These are phyloP conservation scores for Pichiaceae sp. DNA, from an alignment of 1,139 yeast species.

Conservation along the genomic window DNA sequence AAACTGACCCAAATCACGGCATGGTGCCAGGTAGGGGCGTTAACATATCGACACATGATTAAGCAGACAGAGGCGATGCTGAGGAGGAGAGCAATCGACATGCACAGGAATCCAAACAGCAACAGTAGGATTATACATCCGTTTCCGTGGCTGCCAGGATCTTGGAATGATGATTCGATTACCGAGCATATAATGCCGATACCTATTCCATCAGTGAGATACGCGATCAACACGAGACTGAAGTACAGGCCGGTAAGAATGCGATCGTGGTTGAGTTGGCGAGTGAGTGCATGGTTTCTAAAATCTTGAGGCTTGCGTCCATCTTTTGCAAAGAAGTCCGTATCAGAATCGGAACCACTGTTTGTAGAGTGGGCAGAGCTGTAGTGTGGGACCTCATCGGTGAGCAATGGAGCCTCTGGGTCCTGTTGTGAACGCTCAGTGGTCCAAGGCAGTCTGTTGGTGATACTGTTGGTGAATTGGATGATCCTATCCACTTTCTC, in stretches of 20 bases:
- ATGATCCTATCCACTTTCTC: constrained; percentile 29
- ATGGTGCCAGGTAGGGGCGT: constrained; percentile 25
- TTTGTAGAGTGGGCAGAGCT: not conserved
- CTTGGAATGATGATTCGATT: constrained; percentile 9
- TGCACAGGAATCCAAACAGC: constrained; percentile 20
- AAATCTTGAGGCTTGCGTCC: constrained; percentile 1
- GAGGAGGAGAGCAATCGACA: constrained; percentile 18
- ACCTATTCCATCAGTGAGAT: constrained; percentile 37
- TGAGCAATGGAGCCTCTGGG: not conserved
- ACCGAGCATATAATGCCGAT: constrained; percentile 33
- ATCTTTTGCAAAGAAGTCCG: constrained; percentile 1
- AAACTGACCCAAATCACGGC: constrained; percentile 19
- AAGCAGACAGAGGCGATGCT: constrained; percentile 21
- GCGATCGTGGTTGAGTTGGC: constrained; percentile 32
- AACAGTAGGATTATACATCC: constrained; percentile 15
- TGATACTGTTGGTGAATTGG: constrained; percentile 4
- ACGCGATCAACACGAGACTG: constrained; percentile 31
- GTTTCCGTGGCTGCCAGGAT: constrained; percentile 6
- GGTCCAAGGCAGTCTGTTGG: not conserved
- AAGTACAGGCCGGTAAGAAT: constrained; percentile 39
- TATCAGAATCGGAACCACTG: constrained; percentile 4
- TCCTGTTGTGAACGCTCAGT: not conserved
- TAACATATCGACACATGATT: constrained; percentile 16
- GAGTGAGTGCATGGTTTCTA: constrained; percentile 10
- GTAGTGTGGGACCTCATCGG: not conserved